Evolutionary conservation across 2,329 filamentous ascomycete genomes (phyloP), one percentile per base, ranked within the genome.

Genomic region (Cladosporium sp.): DNA sequence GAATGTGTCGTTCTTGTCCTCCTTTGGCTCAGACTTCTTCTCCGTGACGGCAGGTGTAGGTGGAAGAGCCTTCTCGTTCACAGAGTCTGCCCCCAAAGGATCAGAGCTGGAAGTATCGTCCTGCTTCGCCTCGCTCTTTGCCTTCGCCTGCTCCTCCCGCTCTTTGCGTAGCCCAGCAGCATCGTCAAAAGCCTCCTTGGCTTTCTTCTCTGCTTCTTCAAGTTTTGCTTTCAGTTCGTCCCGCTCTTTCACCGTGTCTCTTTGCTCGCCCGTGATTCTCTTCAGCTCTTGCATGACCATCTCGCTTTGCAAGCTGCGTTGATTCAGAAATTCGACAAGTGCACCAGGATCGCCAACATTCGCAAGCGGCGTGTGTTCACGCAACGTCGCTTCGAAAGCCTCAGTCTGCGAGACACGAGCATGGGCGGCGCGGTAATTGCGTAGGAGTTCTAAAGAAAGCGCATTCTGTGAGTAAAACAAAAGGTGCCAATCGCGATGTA

Each of bases 241-340:
- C 66, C 91, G 89, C 74, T 98, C 93, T 53, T 73, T 75, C 8
- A 72, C 68, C 10, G 69, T 65, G 16, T 71, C 67, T 31, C 70
- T 67, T 44, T 74, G 70, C 66, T 77, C 73, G 3, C 86, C 85
- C 0, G 92, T 90, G 0, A 98, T 88, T 14, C 92, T 85, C 80
- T 96, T 97, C 65, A 97, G 83, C 78, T 99, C 95, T 55, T 96
- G 91, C 86, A 96, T 89, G 3, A 96, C 89, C 91, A 99, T 96
- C 72, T 96, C 92, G 50, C 89, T 89, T 74, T 96, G 94, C 62
- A 93, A 78, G 67, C 89, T 94, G 49, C 96, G 80, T 77, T 97
- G 92, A 71, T 90, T 92, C 31, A 99, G 83, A 74, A 97, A 99
- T 78, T 98, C 94, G 7, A 93, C 86, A 37, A 99, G 83, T 2